A percentile compares a stretch with the other conserved stretches of the same genome.
Conservation (phyloP, 495 filamentous ascomycete genomes). For the Daldinia childiae region DNA sequence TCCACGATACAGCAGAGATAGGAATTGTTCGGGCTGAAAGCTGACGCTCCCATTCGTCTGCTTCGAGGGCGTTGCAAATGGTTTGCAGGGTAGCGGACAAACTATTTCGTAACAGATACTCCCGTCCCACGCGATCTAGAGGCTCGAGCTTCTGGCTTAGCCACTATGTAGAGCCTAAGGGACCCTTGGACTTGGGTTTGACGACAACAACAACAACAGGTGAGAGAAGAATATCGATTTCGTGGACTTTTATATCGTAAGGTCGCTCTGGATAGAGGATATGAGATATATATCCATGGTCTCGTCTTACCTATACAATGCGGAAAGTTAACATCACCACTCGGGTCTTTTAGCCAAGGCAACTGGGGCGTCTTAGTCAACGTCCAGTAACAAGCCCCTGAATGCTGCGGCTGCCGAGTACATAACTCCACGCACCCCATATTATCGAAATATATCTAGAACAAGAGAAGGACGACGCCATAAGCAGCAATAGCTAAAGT, state of each 20-base stretch:
- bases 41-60: conserved; percentile 32
- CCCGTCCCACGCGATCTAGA: conserved; percentile 38
- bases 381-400: conserved; percentile 2
- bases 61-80: conserved; percentile 33
- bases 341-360: conserved; percentile 8
- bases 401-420: conserved; percentile 18
- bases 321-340: conserved; percentile 9
- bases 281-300: neutral
- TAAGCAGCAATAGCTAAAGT: conserved; percentile 1
- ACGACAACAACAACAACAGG: no score
- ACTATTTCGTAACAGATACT: conserved; percentile 44
- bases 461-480: conserved; percentile 6
- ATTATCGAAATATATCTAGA: conserved; percentile 5
- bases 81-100: conserved; percentile 40
- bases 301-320: conserved; percentile 3
- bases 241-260: neutral
- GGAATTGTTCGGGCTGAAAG: conserved; percentile 40
- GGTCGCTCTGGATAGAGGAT: neutral
- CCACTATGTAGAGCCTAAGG: no score
- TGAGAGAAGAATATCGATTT: neutral
- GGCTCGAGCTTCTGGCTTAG: conserved; percentile 36
- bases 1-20: conserved; percentile 30
- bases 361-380: conserved; percentile 4
- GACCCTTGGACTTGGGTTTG: conserved; percentile 34
- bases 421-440: conserved; percentile 35